These are phyloP conservation scores for Chalara sp. DNA, from an alignment of 2,329 filamentous ascomycete species.

Conservation along the genomic window DNA sequence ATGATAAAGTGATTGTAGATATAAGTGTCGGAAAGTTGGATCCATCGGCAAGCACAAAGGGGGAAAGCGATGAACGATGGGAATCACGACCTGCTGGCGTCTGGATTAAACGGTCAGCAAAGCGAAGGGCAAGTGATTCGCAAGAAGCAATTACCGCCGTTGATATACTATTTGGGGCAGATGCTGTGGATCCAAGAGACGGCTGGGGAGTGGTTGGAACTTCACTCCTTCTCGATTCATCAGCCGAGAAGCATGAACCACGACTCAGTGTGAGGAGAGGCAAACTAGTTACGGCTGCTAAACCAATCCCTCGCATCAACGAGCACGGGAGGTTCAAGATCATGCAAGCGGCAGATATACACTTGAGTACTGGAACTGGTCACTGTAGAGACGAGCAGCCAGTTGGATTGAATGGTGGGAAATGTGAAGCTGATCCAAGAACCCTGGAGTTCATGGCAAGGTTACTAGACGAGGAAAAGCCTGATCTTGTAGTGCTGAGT, in stretches of 20 bases:
- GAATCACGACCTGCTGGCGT: conserved; percentile 60
- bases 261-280: conserved; percentile 77
- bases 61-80: conserved; percentile 51
- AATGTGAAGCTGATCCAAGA: conserved; percentile 85
- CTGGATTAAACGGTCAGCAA: conserved; percentile 49
- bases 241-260: conserved; percentile 56
- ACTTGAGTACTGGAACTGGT: conserved; percentile 85
- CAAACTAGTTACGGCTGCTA: conserved; percentile 53
- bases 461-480: conserved; percentile 81
- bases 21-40: conserved; percentile 56
- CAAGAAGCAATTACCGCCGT: conserved; percentile 53
- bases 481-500: conserved; percentile 83
- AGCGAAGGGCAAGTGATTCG: conserved; percentile 43
- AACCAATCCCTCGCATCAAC: conserved; percentile 68
- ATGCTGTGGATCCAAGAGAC: conserved; percentile 80
- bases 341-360: conserved; percentile 90
- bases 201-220: conserved; percentile 78
- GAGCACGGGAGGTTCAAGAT: conserved; percentile 97
- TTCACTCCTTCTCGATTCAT: conserved; percentile 62
- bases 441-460: conserved; percentile 83
- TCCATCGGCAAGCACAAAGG: conserved; percentile 46
- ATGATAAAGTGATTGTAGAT: conserved; percentile 58
- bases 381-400: conserved; percentile 82
- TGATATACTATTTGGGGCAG: conserved; percentile 63
- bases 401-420: conserved; percentile 60